These are phyloP conservation scores for Blastobotrys ciferrii DNA, from an alignment of 1,139 yeast genomes.

Conservation along the genomic window DNA sequence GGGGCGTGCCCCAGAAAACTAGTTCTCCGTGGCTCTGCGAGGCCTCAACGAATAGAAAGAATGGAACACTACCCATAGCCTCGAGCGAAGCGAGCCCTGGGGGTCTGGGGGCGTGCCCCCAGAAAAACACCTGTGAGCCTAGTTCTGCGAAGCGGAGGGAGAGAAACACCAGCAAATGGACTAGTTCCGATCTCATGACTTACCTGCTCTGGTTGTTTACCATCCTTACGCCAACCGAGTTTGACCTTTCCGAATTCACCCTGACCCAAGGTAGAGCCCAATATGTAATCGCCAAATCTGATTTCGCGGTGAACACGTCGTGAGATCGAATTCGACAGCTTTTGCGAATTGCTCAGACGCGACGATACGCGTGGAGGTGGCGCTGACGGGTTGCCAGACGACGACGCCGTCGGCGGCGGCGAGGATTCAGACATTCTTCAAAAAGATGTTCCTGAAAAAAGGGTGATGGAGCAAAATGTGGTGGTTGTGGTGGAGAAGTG, in stretches of 20 bases:
- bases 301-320: conserved; percentile 34
- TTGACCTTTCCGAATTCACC: conserved; percentile 98
- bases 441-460: not conserved
- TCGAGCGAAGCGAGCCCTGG: too few species aligned
- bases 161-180: too few species aligned
- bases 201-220: conserved; percentile 51
- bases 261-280: conserved; percentile 95
- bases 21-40: too few species aligned
- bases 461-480: not conserved
- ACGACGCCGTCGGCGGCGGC: conserved; percentile 8
- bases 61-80: too few species aligned
- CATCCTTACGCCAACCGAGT: conserved; percentile 92
- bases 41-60: too few species aligned
- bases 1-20: too few species aligned
- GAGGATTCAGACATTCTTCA: conserved; percentile 18
- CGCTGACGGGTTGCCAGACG: not conserved
- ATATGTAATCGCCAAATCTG: conserved; percentile 80
- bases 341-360: conserved; percentile 29
- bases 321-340: conserved; percentile 28
- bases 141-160: too few species aligned
- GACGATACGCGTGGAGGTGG: conserved; percentile 30
- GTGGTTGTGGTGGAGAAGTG: not conserved
- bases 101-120: too few species aligned
- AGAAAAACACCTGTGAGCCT: too few species aligned
- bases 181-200: not conserved